A percentile compares a stretch with the other conserved stretches of the same genome.
Evolutionary conservation across 768 basidiomycete species (phyloP).

Genomic region (Boletus reticuloceps): DNA sequence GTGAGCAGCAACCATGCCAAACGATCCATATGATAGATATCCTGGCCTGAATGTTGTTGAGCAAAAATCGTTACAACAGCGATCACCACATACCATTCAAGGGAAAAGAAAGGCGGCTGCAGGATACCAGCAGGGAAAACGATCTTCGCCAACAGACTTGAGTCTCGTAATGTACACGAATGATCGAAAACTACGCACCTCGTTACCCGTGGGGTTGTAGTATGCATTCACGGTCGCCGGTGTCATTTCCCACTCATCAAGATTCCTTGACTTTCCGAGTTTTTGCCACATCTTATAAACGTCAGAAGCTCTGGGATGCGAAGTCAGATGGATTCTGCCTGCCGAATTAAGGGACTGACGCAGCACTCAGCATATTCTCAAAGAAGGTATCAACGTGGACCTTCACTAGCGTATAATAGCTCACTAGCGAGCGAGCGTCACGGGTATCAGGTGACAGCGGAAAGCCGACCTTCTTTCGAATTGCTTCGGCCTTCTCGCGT

Average conservation of each 20-base stretch:
- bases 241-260: conserved; percentile 82
- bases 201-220: conserved; percentile 83
- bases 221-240: conserved; percentile 88
- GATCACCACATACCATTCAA: conserved; percentile 55
- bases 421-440: conserved; percentile 61
- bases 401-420: conserved; percentile 72
- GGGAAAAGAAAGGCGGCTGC: conserved; percentile 86
- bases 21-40: conserved; percentile 88
- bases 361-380: conserved; percentile 71
- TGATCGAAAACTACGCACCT: conserved; percentile 43
- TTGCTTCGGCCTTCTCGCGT: conserved; percentile 64
- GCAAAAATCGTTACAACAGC: not conserved
- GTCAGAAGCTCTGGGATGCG: conserved; percentile 47
- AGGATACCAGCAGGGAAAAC: conserved; percentile 97
- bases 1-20: conserved; percentile 90
- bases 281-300: conserved; percentile 69
- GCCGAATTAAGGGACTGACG: conserved; percentile 33
- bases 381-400: conserved; percentile 75
- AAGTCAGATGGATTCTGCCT: conserved; percentile 6
- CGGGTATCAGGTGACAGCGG: conserved; percentile 83
- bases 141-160: conserved; percentile 46
- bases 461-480: conserved; percentile 88
- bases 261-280: conserved; percentile 69
- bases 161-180: not conserved
- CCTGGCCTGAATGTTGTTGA: conserved; percentile 60